Conservation (phyloP, 805 yeast species). For the Maudiozyma bulderi region DNA sequence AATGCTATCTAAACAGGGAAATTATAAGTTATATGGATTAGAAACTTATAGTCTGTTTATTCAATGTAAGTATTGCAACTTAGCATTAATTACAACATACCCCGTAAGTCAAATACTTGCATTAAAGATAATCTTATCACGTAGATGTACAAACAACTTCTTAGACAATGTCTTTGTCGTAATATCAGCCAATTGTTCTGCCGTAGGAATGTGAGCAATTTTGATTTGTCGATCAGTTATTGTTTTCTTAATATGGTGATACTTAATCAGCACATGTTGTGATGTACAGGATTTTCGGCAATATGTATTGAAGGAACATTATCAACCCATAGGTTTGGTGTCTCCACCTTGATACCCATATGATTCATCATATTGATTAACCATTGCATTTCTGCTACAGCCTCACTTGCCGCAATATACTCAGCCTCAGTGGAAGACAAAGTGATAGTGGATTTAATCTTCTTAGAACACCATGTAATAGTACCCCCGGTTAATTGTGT, state of each 20-base stretch:
- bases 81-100: neutral
- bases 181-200: constrained; percentile 4
- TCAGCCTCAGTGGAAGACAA: too few relatives aligned
- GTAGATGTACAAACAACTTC: neutral
- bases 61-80: neutral
- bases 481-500: too few relatives aligned
- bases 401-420: too few relatives aligned
- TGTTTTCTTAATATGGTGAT: constrained; percentile 5
- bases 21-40: too few relatives aligned
- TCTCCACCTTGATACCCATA: neutral
- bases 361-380: constrained; percentile 2
- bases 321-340: constrained; percentile 2
- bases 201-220: constrained; percentile 1
- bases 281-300: constrained; percentile 3
- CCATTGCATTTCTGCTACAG: too few relatives aligned
- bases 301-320: constrained; percentile 4
- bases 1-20: too few relatives aligned
- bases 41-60: too few relatives aligned
- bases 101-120: neutral
- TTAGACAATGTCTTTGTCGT: neutral
- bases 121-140: neutral
- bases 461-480: too few relatives aligned
- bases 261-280: constrained; percentile 5
- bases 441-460: too few relatives aligned
- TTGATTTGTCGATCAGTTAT: constrained; percentile 1